Evolutionary conservation across 1,139 yeast genomes (phyloP).

Genomic region (Ogataea hybrid): DNA sequence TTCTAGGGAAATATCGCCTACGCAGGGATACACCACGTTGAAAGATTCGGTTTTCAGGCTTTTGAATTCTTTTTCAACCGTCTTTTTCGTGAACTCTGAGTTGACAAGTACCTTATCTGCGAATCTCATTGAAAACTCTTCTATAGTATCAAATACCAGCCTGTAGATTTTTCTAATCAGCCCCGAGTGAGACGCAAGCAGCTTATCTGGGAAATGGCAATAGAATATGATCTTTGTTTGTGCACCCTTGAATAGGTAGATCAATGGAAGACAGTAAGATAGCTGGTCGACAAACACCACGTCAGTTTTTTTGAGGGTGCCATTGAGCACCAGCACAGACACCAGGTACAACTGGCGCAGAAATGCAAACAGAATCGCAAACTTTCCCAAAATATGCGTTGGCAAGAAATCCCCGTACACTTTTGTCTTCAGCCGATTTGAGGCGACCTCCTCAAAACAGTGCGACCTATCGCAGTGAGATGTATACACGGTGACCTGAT

Average conservation of each 20-base stretch:
- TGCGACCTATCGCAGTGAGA: constrained; percentile 86
- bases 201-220: constrained; percentile 95
- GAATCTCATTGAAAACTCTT: constrained; percentile 73
- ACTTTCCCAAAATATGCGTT: constrained; percentile 57
- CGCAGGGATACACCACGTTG: constrained; percentile 90
- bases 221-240: constrained; percentile 64
- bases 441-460: constrained; percentile 85
- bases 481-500: constrained; percentile 70
- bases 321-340: constrained; percentile 45
- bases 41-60: constrained; percentile 41
- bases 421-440: constrained; percentile 52
- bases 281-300: constrained; percentile 84
- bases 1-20: constrained; percentile 40
- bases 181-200: constrained; percentile 61
- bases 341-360: constrained; percentile 75
- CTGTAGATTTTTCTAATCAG: constrained; percentile 65
- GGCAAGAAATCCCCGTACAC: constrained; percentile 88
- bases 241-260: constrained; percentile 46
- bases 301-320: constrained; percentile 55
- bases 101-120: constrained; percentile 86
- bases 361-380: constrained; percentile 81
- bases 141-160: constrained; percentile 76
- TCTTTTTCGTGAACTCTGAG: constrained; percentile 73
- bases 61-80: constrained; percentile 65
- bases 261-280: constrained; percentile 77